Base-by-base conservation (phyloP, 129 eudicot species). In the Deinandra increscens region DNA sequence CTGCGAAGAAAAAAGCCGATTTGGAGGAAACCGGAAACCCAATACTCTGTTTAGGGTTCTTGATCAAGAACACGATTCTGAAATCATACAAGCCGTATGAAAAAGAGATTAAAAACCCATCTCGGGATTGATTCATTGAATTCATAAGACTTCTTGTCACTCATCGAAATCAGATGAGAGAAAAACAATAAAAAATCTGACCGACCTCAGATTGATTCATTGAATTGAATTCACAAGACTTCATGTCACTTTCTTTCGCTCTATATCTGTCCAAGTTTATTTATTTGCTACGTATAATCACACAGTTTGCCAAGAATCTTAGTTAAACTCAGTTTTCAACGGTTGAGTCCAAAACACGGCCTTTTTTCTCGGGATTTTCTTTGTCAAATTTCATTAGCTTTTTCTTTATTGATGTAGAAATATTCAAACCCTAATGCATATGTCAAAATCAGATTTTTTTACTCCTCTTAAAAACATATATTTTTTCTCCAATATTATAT, bases 281-380 rank as follows among this genome's bases (percentile, higher is more conserved):
- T 46, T n/a, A 20, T 37, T 46, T n/a, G 41, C 26, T 46, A 7
- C 23, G 37, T 51, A 37, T 11, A 6, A 17, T 63, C 44, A 4
- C 33, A 5, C 64, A 54, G 54, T 54, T 66, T 75, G 74, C 61
- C 60, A 67, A 75, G 68, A 66, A 56, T 44, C 41, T 72, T 60
- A 42, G 60, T 45, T 60, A 33, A 9, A 70, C 29, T n/a, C 72
- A 15, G 69, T 62, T 64, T 75, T 45, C 59, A 58, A 58, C 60
- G 44, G 63, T 58, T 69, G 81, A 60, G 81, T 76, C 71, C 60
- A 46, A 50, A 61, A 69, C 66, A 76, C 81, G 71, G 41, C 76
- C 66, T 43, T 76, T 76, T 76, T 75, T 69, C 81, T 75, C 62
- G 55, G 75, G 26, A 9, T 72, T 36, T 15, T 26, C 31, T 26